phyloP scores from a whole-genome alignment of 495 filamentous ascomycete species.

The Talaromyces adpressus region DNA sequence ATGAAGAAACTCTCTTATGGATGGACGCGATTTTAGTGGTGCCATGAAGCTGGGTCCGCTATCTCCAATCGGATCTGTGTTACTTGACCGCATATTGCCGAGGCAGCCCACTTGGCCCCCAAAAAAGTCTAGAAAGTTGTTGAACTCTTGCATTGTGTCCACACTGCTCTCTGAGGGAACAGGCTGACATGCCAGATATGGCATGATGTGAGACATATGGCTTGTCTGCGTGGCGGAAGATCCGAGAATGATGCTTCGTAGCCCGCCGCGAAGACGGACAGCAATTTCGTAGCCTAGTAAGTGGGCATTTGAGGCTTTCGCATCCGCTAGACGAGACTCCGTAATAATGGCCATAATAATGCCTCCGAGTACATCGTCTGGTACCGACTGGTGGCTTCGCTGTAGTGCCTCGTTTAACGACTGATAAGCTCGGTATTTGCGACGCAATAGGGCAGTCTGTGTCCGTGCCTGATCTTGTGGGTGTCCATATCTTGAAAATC shows the following conservation, averaged over 20 bases:
- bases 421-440: not conserved
- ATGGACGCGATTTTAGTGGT: not conserved
- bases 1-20: not conserved
- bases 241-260: not conserved
- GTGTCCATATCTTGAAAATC: not conserved
- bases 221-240: not conserved
- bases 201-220: not conserved
- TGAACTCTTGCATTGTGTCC: not conserved
- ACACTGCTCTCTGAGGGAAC: not conserved
- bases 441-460: not conserved
- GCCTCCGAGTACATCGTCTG: not conserved
- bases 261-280: not conserved
- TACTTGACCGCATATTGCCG: not conserved
- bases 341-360: constrained; percentile 3
- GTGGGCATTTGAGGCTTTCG: not conserved
- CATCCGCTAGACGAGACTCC: not conserved
- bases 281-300: not conserved
- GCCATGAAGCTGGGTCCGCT: not conserved
- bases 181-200: not conserved
- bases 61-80: not conserved
- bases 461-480: not conserved
- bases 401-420: not conserved
- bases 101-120: not conserved
- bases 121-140: not conserved
- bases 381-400: not conserved